Evolutionary conservation across 2,329 filamentous ascomycete species (phyloP).

Genomic region (Calonectria multiphialidica): DNA sequence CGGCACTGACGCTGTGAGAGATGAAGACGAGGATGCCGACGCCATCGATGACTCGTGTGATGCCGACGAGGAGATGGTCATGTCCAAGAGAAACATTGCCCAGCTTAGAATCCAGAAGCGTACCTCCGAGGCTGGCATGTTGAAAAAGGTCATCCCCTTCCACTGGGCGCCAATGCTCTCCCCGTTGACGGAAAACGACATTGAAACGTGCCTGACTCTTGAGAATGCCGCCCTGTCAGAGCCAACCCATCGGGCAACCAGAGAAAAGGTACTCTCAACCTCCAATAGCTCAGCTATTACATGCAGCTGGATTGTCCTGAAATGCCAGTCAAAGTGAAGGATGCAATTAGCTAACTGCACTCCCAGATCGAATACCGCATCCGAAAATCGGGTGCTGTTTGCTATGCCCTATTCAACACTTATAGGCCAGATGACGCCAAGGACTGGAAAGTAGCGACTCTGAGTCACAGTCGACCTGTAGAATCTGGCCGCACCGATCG

Average conservation of each 20-base stretch:
- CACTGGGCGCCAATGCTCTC: slow-evolving; percentile 74
- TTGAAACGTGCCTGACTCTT: slow-evolving; percentile 69
- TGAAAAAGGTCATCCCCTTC: slow-evolving; percentile 64
- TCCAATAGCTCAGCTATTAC: background rate
- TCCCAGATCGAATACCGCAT: slow-evolving; percentile 49
- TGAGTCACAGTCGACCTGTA: slow-evolving; percentile 63
- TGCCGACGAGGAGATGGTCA: slow-evolving; percentile 51
- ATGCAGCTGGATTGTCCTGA: background rate
- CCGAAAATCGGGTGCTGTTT: slow-evolving; percentile 68
- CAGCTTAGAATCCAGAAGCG: slow-evolving; percentile 53
- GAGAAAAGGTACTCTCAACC: slow-evolving; percentile 64
- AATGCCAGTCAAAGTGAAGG: background rate
- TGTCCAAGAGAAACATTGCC: slow-evolving; percentile 54
- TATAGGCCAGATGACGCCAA: slow-evolving; percentile 60
- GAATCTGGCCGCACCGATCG: slow-evolving; percentile 58
- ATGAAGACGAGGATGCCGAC: slow-evolving; percentile 38
- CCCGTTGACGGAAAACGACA: slow-evolving; percentile 75
- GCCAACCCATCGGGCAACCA: slow-evolving; percentile 61
- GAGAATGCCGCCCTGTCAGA: slow-evolving; percentile 67
- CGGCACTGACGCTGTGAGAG: slow-evolving; percentile 17
- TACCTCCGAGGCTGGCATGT: slow-evolving; percentile 45
- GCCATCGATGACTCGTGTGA: slow-evolving; percentile 57
- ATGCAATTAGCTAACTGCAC: slow-evolving; percentile 5
- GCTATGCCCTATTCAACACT: slow-evolving; percentile 83
- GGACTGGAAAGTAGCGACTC: slow-evolving; percentile 64